Base-by-base conservation (phyloP, 305 asterid species). In the Solanum hybrid region DNA sequence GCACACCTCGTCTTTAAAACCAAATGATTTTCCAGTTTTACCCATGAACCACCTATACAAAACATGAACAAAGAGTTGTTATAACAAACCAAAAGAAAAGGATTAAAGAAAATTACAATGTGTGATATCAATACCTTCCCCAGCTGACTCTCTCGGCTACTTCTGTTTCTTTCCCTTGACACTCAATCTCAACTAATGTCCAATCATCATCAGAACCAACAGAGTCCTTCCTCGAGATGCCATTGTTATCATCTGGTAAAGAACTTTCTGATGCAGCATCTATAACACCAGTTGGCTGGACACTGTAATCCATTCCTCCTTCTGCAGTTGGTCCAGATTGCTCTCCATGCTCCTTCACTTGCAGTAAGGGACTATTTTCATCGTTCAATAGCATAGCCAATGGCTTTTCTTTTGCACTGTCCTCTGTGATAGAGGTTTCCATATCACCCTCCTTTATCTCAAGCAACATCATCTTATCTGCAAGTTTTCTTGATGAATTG, bases 181-280 rank as follows among this genome's bases (percentile, higher is more conserved):
- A 79, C 5, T 42, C 73, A 24, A 16, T 75, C 86, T 87, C 89
- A 71, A 87, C 34, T 46, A 87, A 40, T 36, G 81, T 79, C 89
- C 89, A 87, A 79, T 87, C 89, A 87, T 73, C 89, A 87, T 87
- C 73, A 46, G 42, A 75, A 42, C 40, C 89, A 77, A 76, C 89
- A 40, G 82, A 86, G 34, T 69, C 69, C 82, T 71, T 71, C 37
- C 66, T 29, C 69, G 24, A 20, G 64, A 35, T 71, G 81, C 17
- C 72, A 40, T 27, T 82, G 72, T 40, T 29, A 46, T 82, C 87
- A 82, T 82, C 38, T 29, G 73, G 40, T 46, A 84, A 71, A 71
- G 84, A 12, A 71, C 11, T 87, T 87, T 87, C 89, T 69, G 80
- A 69, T 72, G 69, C 40, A 72, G 40, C 84, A 37, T 71, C 40